phyloP scores from a whole-genome alignment of 2,329 filamentous ascomycete species.

The Curvularia spicifera region DNA sequence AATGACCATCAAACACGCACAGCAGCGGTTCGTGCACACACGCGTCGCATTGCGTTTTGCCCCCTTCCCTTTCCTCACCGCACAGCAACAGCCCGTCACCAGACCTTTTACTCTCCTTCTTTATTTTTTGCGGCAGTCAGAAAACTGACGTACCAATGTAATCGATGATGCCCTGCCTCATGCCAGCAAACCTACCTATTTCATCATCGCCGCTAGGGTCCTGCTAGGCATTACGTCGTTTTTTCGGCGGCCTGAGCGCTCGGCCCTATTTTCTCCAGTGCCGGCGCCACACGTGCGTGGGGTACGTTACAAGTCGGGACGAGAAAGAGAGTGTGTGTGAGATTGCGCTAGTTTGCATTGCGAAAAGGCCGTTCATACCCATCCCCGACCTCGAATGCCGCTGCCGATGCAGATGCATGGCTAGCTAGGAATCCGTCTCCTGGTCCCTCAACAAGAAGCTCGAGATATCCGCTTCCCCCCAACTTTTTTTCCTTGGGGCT shows the following conservation, averaged over 20 bases:
- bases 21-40: conserved; percentile 1
- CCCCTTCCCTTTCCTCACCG: neutral
- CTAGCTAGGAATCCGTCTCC: too few species aligned
- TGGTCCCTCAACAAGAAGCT: neutral
- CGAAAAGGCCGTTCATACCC: neutral
- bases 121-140: neutral
- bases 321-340: neutral
- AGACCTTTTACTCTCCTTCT: neutral
- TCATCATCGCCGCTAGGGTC: neutral
- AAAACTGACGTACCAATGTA: neutral
- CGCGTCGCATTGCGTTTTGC: conserved; percentile 8
- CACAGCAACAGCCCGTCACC: too few species aligned
- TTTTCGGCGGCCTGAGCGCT: neutral
- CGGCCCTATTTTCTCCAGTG: conserved; percentile 4
- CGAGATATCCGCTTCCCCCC: neutral
- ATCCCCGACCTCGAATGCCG: too few species aligned
- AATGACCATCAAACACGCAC: conserved; percentile 8
- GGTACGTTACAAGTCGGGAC: conserved; percentile 3
- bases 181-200: neutral
- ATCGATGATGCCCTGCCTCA: neutral
- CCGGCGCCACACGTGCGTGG: conserved; percentile 1
- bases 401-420: too few species aligned
- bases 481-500: neutral
- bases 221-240: conserved; percentile 2
- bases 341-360: neutral